Conservation (phyloP, 2,329 filamentous ascomycete species). For the Pseudopithomyces chartarum region DNA sequence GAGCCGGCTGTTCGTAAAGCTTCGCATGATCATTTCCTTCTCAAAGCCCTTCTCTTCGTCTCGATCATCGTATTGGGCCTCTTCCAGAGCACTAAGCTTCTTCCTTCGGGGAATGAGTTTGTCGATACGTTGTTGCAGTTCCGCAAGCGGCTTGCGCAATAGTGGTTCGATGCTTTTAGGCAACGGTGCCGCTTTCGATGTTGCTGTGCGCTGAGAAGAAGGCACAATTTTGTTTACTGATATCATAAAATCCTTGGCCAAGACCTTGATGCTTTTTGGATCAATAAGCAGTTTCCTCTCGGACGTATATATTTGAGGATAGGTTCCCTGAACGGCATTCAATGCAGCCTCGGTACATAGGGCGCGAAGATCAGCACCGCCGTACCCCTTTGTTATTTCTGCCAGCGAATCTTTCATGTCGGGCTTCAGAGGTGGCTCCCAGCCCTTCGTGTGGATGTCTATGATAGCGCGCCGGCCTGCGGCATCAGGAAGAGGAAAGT, state of each 20-base stretch:
- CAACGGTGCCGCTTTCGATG: constrained; percentile 81
- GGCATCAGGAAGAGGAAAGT: constrained; percentile 88
- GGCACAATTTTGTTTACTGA: constrained; percentile 96
- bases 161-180: constrained; percentile 82
- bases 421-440: constrained; percentile 76
- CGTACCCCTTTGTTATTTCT: constrained; percentile 91
- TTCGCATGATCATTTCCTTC: constrained; percentile 73
- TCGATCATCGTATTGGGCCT: constrained; percentile 89
- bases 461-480: constrained; percentile 83
- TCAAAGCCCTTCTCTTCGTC: constrained; percentile 84
- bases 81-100: constrained; percentile 85
- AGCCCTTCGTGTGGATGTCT: constrained; percentile 93
- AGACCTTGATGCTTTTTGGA: constrained; percentile 79
- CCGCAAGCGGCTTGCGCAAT: constrained; percentile 71
- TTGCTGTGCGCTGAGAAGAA: constrained; percentile 87
- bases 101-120: constrained; percentile 83
- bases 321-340: constrained; percentile 93
- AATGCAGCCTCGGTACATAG: constrained; percentile 94
- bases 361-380: constrained; percentile 90
- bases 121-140: constrained; percentile 73
- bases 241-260: constrained; percentile 95
- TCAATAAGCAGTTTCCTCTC: constrained; percentile 90
- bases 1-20: constrained; percentile 82
- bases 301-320: constrained; percentile 93
- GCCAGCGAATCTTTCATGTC: constrained; percentile 83